Percentiles rank a stretch among this genome's conserved stretches.
phyloP scores from a whole-genome alignment of 768 basidiomycete species.

The Naematelia encephala region DNA sequence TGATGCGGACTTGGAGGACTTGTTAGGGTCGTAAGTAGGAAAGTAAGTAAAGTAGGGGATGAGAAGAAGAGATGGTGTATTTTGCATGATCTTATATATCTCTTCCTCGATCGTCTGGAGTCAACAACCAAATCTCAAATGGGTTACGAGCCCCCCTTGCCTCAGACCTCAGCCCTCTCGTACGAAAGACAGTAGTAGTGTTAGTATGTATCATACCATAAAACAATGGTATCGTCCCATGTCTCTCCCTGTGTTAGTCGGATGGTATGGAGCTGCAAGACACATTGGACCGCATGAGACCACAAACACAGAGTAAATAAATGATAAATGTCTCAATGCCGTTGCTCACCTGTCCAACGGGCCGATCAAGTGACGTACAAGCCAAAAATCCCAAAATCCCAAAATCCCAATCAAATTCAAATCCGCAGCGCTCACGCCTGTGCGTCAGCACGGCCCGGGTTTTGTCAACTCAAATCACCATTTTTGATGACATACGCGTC shows the following conservation, averaged over 20 bases:
- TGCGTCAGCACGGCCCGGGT: no score
- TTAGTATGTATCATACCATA: neutral
- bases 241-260: neutral
- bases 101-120: no score
- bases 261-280: neutral
- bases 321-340: no score
- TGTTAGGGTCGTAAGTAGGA: slow-evolving; percentile 5
- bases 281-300: neutral
- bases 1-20: neutral
- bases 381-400: no score
- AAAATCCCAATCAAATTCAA: no score
- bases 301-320: neutral
- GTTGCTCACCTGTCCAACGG: no score
- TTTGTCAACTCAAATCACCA: no score
- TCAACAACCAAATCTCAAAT: neutral
- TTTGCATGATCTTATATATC: slow-evolving; percentile 1
- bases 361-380: no score
- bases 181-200: neutral
- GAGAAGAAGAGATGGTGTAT: neutral
- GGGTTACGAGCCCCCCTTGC: no score
- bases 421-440: no score
- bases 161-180: no score
- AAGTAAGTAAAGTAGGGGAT: neutral
- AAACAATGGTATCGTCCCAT: neutral
- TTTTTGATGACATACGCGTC: no score